Conservation (phyloP, 768 basidiomycete genomes). For the Mrakia hoshinonis region DNA sequence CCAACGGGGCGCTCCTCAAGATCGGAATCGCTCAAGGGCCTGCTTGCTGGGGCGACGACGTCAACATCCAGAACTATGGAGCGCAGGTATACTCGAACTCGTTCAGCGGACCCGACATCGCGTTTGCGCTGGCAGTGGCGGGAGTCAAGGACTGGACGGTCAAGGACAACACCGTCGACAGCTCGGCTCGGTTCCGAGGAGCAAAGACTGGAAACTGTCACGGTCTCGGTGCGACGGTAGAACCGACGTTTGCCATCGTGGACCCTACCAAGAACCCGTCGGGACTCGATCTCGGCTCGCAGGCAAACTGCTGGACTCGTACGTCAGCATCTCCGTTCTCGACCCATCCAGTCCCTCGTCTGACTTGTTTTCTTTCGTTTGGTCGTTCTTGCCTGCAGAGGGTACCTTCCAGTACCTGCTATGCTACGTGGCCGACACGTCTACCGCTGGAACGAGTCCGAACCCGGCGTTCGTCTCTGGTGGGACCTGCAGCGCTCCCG, state of each 20-base stretch:
- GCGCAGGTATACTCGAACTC: background rate
- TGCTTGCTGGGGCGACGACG: constrained; percentile 10
- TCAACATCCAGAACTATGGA: background rate
- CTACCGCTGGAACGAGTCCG: background rate
- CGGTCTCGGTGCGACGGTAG: background rate
- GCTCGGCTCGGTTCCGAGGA: constrained; percentile 7
- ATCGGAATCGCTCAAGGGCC: constrained; percentile 19
- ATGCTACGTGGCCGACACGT: background rate
- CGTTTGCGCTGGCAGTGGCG: constrained; percentile 13
- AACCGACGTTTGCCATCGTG: constrained; percentile 8
- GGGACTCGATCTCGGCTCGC: background rate
- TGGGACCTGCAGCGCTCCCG: background rate
- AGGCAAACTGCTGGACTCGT: constrained; percentile 13
- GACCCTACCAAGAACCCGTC: background rate
- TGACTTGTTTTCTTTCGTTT: background rate
- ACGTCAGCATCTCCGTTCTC: background rate
- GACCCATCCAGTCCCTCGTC: background rate
- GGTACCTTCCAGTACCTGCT: background rate
- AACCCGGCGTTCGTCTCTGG: constrained; percentile 3
- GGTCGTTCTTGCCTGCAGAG: background rate
- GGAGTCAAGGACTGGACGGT: constrained; percentile 2
- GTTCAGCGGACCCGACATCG: constrained; percentile 4
- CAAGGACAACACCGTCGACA: background rate
- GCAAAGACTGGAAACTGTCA: constrained; percentile 7
- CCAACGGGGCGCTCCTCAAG: constrained; percentile 2